Evolutionary conservation across 306 rosid genomes (phyloP).

Genomic region (Spatholobus suberectus): DNA sequence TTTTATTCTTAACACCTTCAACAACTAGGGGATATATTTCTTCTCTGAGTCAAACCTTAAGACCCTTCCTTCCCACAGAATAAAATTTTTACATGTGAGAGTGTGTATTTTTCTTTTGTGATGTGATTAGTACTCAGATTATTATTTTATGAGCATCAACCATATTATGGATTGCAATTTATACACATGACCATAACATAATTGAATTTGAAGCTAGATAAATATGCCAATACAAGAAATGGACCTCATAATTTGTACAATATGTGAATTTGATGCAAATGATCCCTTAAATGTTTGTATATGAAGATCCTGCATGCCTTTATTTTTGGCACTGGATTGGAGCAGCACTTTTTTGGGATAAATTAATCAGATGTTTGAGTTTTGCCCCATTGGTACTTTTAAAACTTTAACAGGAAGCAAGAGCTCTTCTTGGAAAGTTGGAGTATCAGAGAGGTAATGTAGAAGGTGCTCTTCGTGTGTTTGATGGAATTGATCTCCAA

Average conservation of each 20-base stretch:
- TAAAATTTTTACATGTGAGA: background rate
- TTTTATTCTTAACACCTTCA: background rate
- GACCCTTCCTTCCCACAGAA: background rate
- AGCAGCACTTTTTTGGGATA: background rate
- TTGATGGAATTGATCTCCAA: conserved; percentile 94
- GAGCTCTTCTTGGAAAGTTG: conserved; percentile 97
- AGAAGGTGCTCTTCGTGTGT: conserved; percentile 92
- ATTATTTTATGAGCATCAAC: background rate
- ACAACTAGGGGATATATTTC: background rate
- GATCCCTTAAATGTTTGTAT: background rate
- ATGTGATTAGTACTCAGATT: background rate
- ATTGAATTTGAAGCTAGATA: background rate
- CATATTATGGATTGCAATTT: background rate
- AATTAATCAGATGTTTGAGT: background rate
- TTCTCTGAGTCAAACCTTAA: background rate
- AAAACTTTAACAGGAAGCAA: conserved; percentile 80
- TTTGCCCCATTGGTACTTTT: conserved; percentile 28
- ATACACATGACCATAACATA: background rate
- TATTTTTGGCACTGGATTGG: background rate
- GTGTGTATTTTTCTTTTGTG: background rate
- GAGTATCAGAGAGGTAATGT: conserved; percentile 98
- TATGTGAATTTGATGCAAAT: conserved; percentile 10
- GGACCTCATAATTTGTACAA: background rate
- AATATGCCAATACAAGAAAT: conserved; percentile 24
- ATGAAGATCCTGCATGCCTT: conserved; percentile 11